Conservation (phyloP, 208 protist genomes). For the Trypanosoma boissoni region DNA sequence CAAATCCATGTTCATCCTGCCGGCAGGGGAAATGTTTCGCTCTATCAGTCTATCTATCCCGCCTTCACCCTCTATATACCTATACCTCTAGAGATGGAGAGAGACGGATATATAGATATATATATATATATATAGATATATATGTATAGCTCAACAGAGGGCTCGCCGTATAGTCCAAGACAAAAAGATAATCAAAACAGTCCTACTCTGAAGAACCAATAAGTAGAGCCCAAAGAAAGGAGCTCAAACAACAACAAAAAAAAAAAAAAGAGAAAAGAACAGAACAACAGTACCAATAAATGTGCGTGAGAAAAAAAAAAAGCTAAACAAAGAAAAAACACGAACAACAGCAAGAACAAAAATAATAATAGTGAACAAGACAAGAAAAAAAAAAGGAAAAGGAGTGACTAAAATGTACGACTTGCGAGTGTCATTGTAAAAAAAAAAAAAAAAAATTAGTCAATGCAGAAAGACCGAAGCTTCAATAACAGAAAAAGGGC, state of each 20-base stretch:
- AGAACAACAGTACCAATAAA: background rate
- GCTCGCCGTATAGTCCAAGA: no score
- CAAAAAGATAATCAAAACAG: background rate
- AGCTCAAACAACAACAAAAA: background rate
- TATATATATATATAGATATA: no score
- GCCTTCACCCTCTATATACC: background rate
- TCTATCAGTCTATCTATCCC: background rate
- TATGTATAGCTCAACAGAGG: no score
- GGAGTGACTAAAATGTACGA: no score
- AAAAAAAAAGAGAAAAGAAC: conserved; percentile 2
- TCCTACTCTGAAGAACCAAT: background rate
- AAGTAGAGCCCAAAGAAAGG: background rate
- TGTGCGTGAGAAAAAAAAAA: conserved; percentile 24
- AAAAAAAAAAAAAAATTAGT: no score
- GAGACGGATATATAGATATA: no score
- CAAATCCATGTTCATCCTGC: conserved; percentile 78
- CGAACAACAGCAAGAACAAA: conserved; percentile 13
- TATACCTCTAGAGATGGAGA: background rate
- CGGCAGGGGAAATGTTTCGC: no score
- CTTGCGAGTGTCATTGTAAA: no score
- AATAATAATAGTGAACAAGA: conserved; percentile 11
- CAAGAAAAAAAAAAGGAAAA: conserved; percentile 13
- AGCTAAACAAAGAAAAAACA: conserved; percentile 12
- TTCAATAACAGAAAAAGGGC: no score
- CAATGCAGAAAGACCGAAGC: no score